phyloP scores from a whole-genome alignment of 2,329 filamentous ascomycete genomes.

The Trichoderma pleuroti region DNA sequence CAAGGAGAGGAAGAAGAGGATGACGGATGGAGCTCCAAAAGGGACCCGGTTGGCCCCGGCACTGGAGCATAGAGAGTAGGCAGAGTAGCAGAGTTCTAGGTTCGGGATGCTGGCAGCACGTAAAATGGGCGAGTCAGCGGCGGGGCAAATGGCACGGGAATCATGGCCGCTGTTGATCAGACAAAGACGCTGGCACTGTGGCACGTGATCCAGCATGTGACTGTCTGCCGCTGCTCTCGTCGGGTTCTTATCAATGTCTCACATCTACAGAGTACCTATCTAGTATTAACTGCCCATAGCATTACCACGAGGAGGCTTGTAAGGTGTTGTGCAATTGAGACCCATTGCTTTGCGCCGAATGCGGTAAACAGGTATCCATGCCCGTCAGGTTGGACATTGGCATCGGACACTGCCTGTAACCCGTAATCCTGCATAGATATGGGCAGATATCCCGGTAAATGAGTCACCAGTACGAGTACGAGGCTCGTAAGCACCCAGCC shows the following conservation, averaged over 20 bases:
- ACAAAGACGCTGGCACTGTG: neutral
- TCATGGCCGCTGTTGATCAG: constrained; percentile 11
- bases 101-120: neutral
- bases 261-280: too few species aligned
- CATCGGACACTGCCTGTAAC: neutral
- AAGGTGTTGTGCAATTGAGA: neutral
- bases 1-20: constrained; percentile 14
- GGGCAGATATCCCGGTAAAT: neutral
- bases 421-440: neutral
- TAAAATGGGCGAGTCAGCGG: constrained; percentile 32
- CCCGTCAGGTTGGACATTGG: neutral
- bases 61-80: constrained; percentile 30
- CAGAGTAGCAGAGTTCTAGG: neutral
- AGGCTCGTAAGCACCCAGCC: constrained; percentile 21
- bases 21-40: constrained; percentile 24
- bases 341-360: neutral
- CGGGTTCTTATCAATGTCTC: neutral
- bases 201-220: neutral
- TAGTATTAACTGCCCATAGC: neutral
- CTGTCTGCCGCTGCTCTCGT: neutral
- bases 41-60: constrained; percentile 37
- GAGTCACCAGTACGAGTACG: constrained; percentile 4
- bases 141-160: constrained; percentile 35
- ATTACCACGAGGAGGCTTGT: neutral
- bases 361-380: neutral